phyloP scores from a whole-genome alignment of 768 basidiomycete genomes.

The Coprinellus aureogranulatus region DNA sequence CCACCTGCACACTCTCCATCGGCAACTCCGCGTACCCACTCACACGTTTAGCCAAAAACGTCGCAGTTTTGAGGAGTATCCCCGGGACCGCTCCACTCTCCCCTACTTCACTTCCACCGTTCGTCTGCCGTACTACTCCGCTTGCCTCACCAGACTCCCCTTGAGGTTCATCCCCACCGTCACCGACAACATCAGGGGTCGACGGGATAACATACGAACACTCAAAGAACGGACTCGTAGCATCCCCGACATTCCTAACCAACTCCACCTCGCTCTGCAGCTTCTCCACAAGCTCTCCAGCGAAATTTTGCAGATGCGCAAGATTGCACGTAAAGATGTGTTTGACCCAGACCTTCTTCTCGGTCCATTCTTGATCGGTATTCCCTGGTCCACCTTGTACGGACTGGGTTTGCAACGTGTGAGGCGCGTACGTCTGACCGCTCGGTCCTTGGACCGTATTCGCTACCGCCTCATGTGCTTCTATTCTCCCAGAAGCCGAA shows the following conservation, averaged over 20 bases:
- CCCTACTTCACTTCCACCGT: no score
- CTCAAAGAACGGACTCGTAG: constrained; percentile 30
- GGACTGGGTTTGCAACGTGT: no score
- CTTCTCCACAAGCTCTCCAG: constrained; percentile 33
- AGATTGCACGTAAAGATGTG: constrained; percentile 53
- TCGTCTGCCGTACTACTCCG: no score
- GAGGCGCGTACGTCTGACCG: no score
- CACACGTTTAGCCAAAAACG: constrained; percentile 29
- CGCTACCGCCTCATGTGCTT: no score
- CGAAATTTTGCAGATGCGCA: constrained; percentile 34
- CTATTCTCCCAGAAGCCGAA: no score
- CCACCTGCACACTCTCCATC: constrained; percentile 25
- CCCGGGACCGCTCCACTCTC: constrained; percentile 17
- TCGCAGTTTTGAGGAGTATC: constrained; percentile 24
- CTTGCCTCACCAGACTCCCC: constrained; percentile 1
- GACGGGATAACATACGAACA: constrained; percentile 15
- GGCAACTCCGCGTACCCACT: constrained; percentile 33
- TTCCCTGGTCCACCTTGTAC: no score
- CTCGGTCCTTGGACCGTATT: no score
- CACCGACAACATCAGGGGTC: background rate
- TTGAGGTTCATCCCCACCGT: no score
- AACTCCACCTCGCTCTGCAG: constrained; percentile 40
- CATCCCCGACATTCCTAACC: constrained; percentile 24
- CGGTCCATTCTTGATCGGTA: background rate
- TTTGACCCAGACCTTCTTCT: constrained; percentile 22